A percentile compares a stretch with the other conserved stretches of the same genome.
Conservation (phyloP, 2,329 filamentous ascomycete genomes). For the Arthrobotrys entomopaga region DNA sequence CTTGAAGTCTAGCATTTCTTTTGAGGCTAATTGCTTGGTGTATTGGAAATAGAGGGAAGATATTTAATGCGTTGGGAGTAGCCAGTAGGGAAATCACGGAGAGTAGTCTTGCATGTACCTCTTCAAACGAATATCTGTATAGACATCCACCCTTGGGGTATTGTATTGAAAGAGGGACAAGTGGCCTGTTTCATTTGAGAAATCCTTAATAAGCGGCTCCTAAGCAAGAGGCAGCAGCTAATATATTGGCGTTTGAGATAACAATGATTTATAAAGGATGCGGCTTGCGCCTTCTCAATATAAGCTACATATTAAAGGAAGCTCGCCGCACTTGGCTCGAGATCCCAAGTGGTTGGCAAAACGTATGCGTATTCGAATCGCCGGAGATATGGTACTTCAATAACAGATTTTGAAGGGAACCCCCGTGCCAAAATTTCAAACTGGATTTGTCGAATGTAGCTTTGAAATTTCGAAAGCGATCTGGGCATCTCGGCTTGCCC, state of each 20-base stretch:
- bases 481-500: constrained; percentile 38
- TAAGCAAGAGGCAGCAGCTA: background rate
- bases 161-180: background rate
- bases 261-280: constrained; percentile 18
- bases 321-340: constrained; percentile 51
- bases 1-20: background rate
- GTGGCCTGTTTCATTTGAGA: constrained; percentile 3
- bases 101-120: no score
- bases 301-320: constrained; percentile 22
- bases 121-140: no score
- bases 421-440: constrained; percentile 2
- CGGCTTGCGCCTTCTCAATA: constrained; percentile 27
- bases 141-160: background rate
- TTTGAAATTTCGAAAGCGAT: constrained; percentile 44
- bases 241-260: constrained; percentile 27
- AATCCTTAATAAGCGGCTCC: background rate
- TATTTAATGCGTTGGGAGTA: background rate
- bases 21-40: constrained; percentile 3
- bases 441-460: background rate
- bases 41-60: no score
- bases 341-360: constrained; percentile 6
- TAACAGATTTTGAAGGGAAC: background rate
- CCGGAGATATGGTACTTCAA: no score
- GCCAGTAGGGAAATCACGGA: background rate
- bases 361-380: constrained; percentile 30